Base-by-base conservation (phyloP, 495 filamentous ascomycete species). In the Rhizodiscina lignyota region DNA sequence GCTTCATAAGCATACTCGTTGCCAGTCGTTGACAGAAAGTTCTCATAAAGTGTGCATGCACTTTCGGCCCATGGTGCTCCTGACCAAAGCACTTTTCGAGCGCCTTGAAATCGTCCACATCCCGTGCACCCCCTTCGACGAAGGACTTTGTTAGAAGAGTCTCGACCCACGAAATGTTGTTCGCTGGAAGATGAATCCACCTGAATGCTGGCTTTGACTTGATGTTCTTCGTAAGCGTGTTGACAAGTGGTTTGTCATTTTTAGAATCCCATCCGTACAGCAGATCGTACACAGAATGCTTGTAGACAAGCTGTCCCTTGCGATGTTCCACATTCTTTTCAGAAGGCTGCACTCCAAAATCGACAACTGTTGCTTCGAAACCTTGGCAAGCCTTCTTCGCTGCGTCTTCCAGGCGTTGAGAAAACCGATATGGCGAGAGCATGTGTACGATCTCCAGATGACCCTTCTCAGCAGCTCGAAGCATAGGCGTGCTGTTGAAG, bases 171-270 rank as follows among this genome's bases (percentile, higher is more conserved):
- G 60, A 36, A 68, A 72, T 64, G 36, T 69, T 68, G 36, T 72
- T 76, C 0, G 74, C 72, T 4, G 75, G 75, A 0, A 80, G 54
- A 58, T 80, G 74, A 37, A 80, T 76, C 75, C 75, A 80, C 18
- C 75, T 57, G 40, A 77, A 80, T 22, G 68, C 63, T 4, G 61
- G 62, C 41, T 63, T 59, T 6, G 50, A 38, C 24, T 63, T 60
- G 32, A 59, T 62, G 35, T 74, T 63, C 22, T 59, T 63, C 0
- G 67, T 64, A 1, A 72, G 38, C 1, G 73, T 68, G 4, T 59
- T 63, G 12, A 74, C 51, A 20, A 62, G 63, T 8, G 62, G 61
- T 38, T 62, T 67, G 17, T 52, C 50, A 39, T 72, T 69, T 35
- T 71, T 58, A 8, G 55, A 30, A 40, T 78, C 72, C 28, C 63